Conservation (phyloP, 1,284 basidiomycete genomes). For the Gymnopus androsaceus region DNA sequence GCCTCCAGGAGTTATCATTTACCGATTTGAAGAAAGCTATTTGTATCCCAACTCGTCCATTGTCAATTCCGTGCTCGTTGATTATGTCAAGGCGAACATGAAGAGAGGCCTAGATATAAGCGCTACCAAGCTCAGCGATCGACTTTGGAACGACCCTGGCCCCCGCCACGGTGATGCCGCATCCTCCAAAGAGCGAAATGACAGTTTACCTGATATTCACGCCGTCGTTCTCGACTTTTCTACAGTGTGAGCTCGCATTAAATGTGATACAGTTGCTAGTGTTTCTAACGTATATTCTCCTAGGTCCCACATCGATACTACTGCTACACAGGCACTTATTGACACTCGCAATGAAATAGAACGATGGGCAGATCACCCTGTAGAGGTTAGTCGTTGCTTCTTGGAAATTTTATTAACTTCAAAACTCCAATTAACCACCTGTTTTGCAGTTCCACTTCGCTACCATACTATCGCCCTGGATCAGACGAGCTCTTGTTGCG, state of each 20-base stretch:
- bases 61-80: slow-evolving; percentile 78
- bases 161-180: slow-evolving; percentile 54
- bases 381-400: slow-evolving; percentile 58
- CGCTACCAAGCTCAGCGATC: slow-evolving; percentile 64
- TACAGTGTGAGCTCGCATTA: slow-evolving; percentile 61
- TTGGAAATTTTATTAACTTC: neutral
- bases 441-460: slow-evolving; percentile 80
- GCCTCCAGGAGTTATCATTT: slow-evolving; percentile 86
- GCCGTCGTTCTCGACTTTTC: slow-evolving; percentile 94
- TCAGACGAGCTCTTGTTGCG: slow-evolving; percentile 84
- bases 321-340: slow-evolving; percentile 88
- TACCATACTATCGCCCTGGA: slow-evolving; percentile 91
- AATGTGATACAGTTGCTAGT: neutral
- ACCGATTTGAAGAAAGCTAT: slow-evolving; percentile 92
- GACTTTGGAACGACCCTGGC: slow-evolving; percentile 95
- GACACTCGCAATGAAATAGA: slow-evolving; percentile 89
- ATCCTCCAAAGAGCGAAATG: slow-evolving; percentile 50
- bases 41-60: slow-evolving; percentile 91
- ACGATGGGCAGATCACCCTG: slow-evolving; percentile 78
- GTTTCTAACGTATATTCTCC: slow-evolving; percentile 3
- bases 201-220: slow-evolving; percentile 68
- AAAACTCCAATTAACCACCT: neutral
- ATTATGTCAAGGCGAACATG: slow-evolving; percentile 79
- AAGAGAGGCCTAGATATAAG: slow-evolving; percentile 78
- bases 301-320: slow-evolving; percentile 81